phyloP scores from a whole-genome alignment of 805 yeast species.

The Wickerhamomyces queroliae region DNA sequence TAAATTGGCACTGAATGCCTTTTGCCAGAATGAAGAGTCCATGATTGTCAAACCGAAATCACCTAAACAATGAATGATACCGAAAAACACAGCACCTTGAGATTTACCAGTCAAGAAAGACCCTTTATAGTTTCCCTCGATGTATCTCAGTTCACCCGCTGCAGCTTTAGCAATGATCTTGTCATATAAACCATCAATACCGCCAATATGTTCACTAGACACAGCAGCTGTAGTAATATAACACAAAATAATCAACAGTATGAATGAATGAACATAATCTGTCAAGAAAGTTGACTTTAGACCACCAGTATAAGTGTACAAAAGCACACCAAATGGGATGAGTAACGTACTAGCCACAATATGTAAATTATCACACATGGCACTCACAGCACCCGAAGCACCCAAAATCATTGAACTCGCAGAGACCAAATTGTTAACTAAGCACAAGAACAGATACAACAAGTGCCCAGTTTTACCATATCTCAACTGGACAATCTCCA shows the following conservation, averaged over 20 bases:
- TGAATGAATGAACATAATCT: slow-evolving; percentile 42
- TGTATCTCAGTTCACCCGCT: slow-evolving; percentile 23
- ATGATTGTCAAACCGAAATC: slow-evolving; percentile 32
- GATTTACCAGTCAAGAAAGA: slow-evolving; percentile 26
- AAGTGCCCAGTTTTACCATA: slow-evolving; percentile 31
- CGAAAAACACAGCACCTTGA: slow-evolving; percentile 22
- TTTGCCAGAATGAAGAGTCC: slow-evolving; percentile 37
- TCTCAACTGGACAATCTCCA: slow-evolving; percentile 29
- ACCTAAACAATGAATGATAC: slow-evolving; percentile 26
- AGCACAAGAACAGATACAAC: slow-evolving; percentile 26
- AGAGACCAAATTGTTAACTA: slow-evolving; percentile 30
- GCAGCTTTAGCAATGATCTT: slow-evolving; percentile 23
- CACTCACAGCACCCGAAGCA: slow-evolving; percentile 33
- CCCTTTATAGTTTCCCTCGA: slow-evolving; percentile 25
- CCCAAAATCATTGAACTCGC: slow-evolving; percentile 33
- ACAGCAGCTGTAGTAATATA: slow-evolving; percentile 26
- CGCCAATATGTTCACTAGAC: slow-evolving; percentile 31
- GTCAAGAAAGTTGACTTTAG: slow-evolving; percentile 43
- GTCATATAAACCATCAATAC: slow-evolving; percentile 36
- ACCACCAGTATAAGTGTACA: slow-evolving; percentile 44
- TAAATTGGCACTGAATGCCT: slow-evolving; percentile 30
- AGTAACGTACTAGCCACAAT: slow-evolving; percentile 37
- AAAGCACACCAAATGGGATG: slow-evolving; percentile 38
- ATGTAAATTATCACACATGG: slow-evolving; percentile 32
- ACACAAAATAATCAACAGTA: slow-evolving; percentile 31